Evolutionary conservation across 2,329 filamentous ascomycete species (phyloP), one percentile per base, ranked within the genome.

Genomic region (Westerdykella sp.): DNA sequence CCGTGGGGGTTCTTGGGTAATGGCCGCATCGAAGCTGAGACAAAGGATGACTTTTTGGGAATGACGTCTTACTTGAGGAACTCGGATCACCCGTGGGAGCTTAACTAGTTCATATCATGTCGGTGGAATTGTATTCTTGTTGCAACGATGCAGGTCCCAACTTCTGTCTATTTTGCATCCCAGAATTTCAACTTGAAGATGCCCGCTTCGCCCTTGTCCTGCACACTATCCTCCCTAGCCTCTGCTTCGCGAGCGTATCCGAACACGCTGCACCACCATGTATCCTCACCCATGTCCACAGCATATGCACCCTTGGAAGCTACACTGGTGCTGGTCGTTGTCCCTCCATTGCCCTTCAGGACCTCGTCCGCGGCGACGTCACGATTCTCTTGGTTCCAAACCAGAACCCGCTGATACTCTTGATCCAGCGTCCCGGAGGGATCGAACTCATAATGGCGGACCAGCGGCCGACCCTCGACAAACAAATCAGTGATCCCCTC

Each of bases 1-100:
- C 28, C 32, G 21, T 46, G 36, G 35, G 40, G 25, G 16, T 46
- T 46, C 31, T 31, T 46, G 13, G 44, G 44, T 5, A 40, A 46
- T 18, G 44, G 44, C 9, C 30, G 40, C 3, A 42, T 42, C 12
- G n/a, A 36, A 18, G 40, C 44, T 14, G 39, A 45, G 16, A 16
- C 41, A 3, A 18, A 23, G 15, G 22, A 35, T 16, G 37, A 38
- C 16, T 13, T 37, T 10, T 39, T 30, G 22, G 40, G 36, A 21
- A 11, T 44, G 25, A 34, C 41, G 9, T 28, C 44, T 3, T 47
- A 44, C 31, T 43, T 44, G 11, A 30, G 44, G 4, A 47, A 43
- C 32, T 11, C 14, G 15, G 44, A 47, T 34, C 12, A 34, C 5
- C 41, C 44, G 4, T 47, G 44, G 44, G 43, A 41, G 18, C 4